Percentiles rank a stretch among this genome's conserved stretches.
Conservation (phyloP, 176 grass and related monocot genomes). For the Puya raimondii region DNA sequence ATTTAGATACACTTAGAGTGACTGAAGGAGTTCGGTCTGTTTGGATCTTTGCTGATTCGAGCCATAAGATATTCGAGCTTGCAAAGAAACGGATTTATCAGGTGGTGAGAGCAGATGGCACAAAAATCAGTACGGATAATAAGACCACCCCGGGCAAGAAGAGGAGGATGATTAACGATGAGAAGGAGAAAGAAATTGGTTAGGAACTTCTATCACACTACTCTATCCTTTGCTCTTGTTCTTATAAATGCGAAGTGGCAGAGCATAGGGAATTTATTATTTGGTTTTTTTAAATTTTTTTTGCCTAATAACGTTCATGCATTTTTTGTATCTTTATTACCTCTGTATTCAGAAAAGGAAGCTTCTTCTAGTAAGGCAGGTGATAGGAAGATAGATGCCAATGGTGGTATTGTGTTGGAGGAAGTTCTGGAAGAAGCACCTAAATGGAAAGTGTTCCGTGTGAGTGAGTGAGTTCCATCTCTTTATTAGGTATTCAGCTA, state of each 20-base stretch:
- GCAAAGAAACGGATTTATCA: conserved; percentile 87
- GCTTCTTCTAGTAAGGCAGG: conserved; percentile 27
- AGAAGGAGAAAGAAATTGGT: conserved; percentile 60
- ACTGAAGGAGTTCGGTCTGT: conserved; percentile 91
- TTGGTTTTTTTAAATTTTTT: not conserved
- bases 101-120: conserved; percentile 55
- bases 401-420: conserved; percentile 40
- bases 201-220: not conserved
- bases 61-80: conserved; percentile 88
- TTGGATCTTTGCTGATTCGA: conserved; percentile 96
- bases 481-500: conserved; percentile 7
- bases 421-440: conserved; percentile 95
- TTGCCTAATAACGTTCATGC: not conserved
- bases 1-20: conserved; percentile 81
- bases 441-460: conserved; percentile 90
- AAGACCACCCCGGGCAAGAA: conserved; percentile 54
- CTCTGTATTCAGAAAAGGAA: conserved; percentile 25
- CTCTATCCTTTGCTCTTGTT: not conserved
- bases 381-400: conserved; percentile 20
- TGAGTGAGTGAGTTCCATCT: conserved; percentile 46
- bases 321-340: not conserved
- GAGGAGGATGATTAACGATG: conserved; percentile 37
- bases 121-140: conserved; percentile 30
- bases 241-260: not conserved
- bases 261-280: not conserved